These are phyloP conservation scores for Backusella liffmaniae DNA, from an alignment of 192 early-diverging fungal genomes.

Conservation along the genomic window DNA sequence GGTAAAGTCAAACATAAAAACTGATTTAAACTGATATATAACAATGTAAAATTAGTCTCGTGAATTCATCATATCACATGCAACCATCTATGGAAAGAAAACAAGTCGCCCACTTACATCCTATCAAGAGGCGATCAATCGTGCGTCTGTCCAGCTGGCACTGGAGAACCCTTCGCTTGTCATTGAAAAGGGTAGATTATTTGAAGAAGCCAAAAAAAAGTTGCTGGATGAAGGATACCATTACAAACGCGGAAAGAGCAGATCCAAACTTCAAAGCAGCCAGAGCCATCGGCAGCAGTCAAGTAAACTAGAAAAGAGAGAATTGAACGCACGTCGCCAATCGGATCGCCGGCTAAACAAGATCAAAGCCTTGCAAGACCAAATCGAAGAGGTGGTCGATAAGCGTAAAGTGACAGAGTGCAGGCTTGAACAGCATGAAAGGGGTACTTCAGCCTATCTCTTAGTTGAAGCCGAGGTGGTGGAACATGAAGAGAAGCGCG, in stretches of 20 bases:
- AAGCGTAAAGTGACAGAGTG: conserved; percentile 2
- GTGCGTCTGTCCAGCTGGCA: conserved; percentile 46
- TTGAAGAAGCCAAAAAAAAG: conserved; percentile 50
- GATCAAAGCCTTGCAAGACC: conserved; percentile 36
- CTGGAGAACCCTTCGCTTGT: conserved; percentile 44
- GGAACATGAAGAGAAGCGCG: conserved; percentile 29
- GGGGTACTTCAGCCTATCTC: background rate
- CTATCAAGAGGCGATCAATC: conserved; percentile 55
- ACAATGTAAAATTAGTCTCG: conserved; percentile 21
- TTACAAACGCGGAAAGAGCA: conserved; percentile 55
- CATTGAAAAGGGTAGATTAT: conserved; percentile 44
- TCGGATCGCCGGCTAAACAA: conserved; percentile 33
- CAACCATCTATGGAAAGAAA: conserved; percentile 57
- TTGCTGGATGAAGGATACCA: conserved; percentile 48
- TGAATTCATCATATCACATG: conserved; percentile 49
- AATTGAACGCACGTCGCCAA: conserved; percentile 16
- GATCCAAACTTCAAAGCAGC: conserved; percentile 44
- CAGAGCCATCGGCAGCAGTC: conserved; percentile 25
- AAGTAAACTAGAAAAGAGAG: background rate
- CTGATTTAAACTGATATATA: background rate
- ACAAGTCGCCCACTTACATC: conserved; percentile 44
- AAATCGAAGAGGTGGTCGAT: conserved; percentile 35
- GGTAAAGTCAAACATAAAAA: background rate
- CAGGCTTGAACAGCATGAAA: background rate
- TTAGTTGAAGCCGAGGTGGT: conserved; percentile 22